phyloP scores from a whole-genome alignment of 306 rosid genomes.

The Crotalaria pallida region DNA sequence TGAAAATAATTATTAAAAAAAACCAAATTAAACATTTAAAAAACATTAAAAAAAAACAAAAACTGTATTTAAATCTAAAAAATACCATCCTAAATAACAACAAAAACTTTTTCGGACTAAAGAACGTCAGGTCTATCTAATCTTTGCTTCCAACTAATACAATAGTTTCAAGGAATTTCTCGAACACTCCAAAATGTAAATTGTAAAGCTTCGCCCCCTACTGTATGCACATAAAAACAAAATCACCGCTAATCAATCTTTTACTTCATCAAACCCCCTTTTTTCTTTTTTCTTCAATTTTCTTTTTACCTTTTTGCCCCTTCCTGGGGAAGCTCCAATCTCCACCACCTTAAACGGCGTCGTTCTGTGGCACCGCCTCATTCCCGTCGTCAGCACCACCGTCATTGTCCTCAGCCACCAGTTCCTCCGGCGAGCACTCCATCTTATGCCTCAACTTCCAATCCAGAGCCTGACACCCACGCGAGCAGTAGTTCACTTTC shows the following conservation, averaged over 20 bases:
- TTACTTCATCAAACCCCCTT: neutral
- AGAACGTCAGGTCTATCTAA: neutral
- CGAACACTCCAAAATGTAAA: neutral
- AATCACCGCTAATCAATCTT: neutral
- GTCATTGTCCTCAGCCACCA: constrained; percentile 24
- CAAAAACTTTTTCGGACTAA: neutral
- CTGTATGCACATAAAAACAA: neutral
- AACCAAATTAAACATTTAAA: too few relatives aligned
- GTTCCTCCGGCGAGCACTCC: constrained; percentile 43
- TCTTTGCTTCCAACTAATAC: neutral
- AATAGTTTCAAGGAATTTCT: neutral
- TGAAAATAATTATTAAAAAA: too few relatives aligned
- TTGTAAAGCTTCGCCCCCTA: neutral
- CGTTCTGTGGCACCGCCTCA: constrained; percentile 4
- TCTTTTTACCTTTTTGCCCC: too few relatives aligned
- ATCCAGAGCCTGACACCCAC: constrained; percentile 84
- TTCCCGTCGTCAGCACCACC: constrained; percentile 25
- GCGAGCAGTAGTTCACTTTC: constrained; percentile 74
- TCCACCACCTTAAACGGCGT: neutral
- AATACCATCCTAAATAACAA: neutral
- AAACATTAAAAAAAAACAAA: too few relatives aligned
- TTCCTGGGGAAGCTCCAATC: neutral
- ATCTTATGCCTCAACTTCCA: constrained; percentile 70
- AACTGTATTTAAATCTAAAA: too few relatives aligned
- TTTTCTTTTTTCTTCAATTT: neutral